These are phyloP conservation scores for Meyerozyma sp. DNA, from an alignment of 1,139 yeast species.

Conservation along the genomic window DNA sequence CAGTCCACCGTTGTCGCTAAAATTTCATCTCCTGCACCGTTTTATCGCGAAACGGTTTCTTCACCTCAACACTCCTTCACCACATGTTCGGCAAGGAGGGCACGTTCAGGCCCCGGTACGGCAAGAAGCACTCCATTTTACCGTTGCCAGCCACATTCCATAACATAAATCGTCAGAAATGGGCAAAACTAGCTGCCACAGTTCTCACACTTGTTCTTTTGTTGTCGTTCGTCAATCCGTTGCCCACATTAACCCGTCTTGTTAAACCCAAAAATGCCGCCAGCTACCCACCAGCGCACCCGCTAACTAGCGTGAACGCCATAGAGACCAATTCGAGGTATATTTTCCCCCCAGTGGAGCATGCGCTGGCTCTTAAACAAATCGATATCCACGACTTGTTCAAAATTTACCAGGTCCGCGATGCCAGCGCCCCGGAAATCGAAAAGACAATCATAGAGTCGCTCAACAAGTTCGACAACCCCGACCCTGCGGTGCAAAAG, in stretches of 20 bases:
- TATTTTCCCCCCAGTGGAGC: slow-evolving; percentile 66
- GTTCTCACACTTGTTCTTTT: slow-evolving; percentile 15
- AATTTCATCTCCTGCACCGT: neutral
- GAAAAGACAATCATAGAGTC: slow-evolving; percentile 28
- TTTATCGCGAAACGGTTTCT: neutral
- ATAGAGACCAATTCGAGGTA: slow-evolving; percentile 45
- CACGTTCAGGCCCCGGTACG: slow-evolving; percentile 23
- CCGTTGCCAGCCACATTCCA: slow-evolving; percentile 33
- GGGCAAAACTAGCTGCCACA: slow-evolving; percentile 13
- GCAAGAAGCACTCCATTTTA: slow-evolving; percentile 18
- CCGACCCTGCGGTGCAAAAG: slow-evolving; percentile 30
- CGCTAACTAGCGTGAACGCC: slow-evolving; percentile 24
- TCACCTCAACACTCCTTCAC: neutral
- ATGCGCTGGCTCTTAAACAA: slow-evolving; percentile 54
- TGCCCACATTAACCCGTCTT: slow-evolving; percentile 5
- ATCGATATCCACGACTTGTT: slow-evolving; percentile 49
- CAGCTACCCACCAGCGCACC: slow-evolving; percentile 29
- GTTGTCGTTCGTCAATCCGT: slow-evolving; percentile 23
- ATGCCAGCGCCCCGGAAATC: slow-evolving; percentile 31
- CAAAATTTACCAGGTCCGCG: slow-evolving; percentile 34
- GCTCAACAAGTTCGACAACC: slow-evolving; percentile 45
- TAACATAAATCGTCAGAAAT: slow-evolving; percentile 12
- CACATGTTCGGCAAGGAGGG: slow-evolving; percentile 3
- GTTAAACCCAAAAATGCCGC: slow-evolving; percentile 6
- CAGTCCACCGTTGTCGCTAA: neutral